phyloP scores from a whole-genome alignment of 2,329 filamentous ascomycete genomes.

The Massarina eburnea region DNA sequence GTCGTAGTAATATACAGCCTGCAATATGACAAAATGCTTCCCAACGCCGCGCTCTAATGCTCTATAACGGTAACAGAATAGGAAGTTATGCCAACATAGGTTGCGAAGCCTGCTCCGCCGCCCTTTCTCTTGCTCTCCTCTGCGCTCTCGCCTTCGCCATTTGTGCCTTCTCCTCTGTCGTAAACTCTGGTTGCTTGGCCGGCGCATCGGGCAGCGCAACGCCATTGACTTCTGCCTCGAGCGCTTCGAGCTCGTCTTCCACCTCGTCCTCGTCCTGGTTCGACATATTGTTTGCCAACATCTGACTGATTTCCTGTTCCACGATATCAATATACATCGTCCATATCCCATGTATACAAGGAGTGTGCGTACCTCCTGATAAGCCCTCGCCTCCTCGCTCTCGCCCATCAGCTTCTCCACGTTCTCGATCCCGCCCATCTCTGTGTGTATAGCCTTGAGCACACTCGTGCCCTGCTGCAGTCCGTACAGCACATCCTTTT shows the following conservation, averaged over 20 bases:
- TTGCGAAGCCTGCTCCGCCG: slow-evolving; percentile 34
- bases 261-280: slow-evolving; percentile 97
- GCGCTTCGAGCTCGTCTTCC: slow-evolving; percentile 85
- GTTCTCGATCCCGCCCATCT: slow-evolving; percentile 93
- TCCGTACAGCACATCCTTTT: slow-evolving; percentile 94
- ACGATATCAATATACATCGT: slow-evolving; percentile 1
- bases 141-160: slow-evolving; percentile 35
- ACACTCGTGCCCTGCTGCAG: slow-evolving; percentile 89
- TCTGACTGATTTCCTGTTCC: slow-evolving; percentile 81
- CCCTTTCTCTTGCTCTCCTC: slow-evolving; percentile 35
- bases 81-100: slow-evolving; percentile 39
- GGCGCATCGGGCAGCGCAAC: slow-evolving; percentile 46
- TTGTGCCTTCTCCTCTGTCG: slow-evolving; percentile 27
- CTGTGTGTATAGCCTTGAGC: slow-evolving; percentile 84
- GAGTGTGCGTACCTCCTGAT: slow-evolving; percentile 69
- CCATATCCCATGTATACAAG: neutral
- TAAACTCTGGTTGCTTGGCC: slow-evolving; percentile 30
- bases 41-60: slow-evolving; percentile 40
- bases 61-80: slow-evolving; percentile 8
- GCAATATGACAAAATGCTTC: slow-evolving; percentile 10
- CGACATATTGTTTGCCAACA: slow-evolving; percentile 84
- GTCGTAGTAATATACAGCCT: slow-evolving; percentile 4
- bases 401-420: slow-evolving; percentile 96
- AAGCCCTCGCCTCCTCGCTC: slow-evolving; percentile 84
- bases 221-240: slow-evolving; percentile 66